Evolutionary conservation across 441 rosid species (phyloP), one percentile per base, ranked within the genome.

Genomic region (Euphorbia schlechtendalii): DNA sequence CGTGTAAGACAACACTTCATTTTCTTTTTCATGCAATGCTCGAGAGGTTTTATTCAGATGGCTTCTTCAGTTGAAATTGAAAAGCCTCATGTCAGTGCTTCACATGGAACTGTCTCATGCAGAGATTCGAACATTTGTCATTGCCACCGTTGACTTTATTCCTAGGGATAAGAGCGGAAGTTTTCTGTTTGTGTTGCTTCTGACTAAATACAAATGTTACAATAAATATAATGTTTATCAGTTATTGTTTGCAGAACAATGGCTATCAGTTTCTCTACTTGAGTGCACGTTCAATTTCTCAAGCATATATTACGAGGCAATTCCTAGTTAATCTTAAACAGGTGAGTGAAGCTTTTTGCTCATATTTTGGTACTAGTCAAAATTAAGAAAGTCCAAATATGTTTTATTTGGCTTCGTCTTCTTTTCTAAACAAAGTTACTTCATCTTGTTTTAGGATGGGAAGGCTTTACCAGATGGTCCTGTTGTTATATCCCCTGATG

Each of bases 241-340:
- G 18, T 48, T 48, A 45, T 71, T 52, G 70, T 14, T 78, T 73
- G 57, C 87, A 95, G 98, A 97, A 92, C 72, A 95, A 95, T 67
- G 99, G 98, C 64, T 95, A 95, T 81, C 91, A 92, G 56, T 68
- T 95, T 72, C 94, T 95, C 52, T 95, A 89, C 68, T 82, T 95
- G 15, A 95, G 99, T 74, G 99, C 98, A 18, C 97, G 99, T 9
- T 90, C 99, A n/a, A 95, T 95, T 68, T 83, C 95, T 71, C 99
- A 95, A 79, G 98, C 99, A 8, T 82, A 89, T 62, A 74, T 66
- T 61, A 95, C 99, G 22, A 82, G 99, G 71, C 89, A 78, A 64
- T 95, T 92, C 72, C 80, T 95, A 38, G 69, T 88, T 75, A 92
- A 86, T 72, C 86, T 95, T 63, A 92, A 88, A 82, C 99, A 95